phyloP scores from a whole-genome alignment of 2,329 filamentous ascomycete species.

The Diaporthe ilicicola region DNA sequence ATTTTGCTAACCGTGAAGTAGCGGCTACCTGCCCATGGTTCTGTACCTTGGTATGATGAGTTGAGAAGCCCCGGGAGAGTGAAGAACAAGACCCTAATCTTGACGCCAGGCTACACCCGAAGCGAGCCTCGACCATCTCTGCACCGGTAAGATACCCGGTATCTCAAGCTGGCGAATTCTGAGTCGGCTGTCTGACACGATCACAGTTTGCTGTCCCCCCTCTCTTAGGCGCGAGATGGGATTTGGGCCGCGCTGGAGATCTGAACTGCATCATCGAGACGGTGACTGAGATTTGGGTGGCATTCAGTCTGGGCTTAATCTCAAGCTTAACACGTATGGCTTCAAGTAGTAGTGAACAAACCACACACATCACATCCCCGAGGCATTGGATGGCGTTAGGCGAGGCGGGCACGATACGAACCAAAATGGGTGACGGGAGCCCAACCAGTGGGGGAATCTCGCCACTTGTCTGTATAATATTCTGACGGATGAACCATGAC shows the following conservation, averaged over 20 bases:
- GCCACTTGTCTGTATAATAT: constrained; percentile 29
- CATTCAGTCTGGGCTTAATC: neutral
- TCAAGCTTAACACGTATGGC: neutral
- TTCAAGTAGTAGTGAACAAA: neutral
- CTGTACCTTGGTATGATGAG: constrained; percentile 84
- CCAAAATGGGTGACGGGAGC: neutral
- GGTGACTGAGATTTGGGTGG: neutral
- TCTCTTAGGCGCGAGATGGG: constrained; percentile 58
- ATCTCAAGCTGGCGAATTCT: neutral
- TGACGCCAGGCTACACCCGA: constrained; percentile 80
- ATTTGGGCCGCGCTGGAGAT: constrained; percentile 8
- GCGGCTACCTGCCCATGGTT: constrained; percentile 95
- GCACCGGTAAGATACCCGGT: constrained; percentile 27
- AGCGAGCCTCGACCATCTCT: constrained; percentile 86
- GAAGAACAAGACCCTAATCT: constrained; percentile 30
- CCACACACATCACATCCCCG: neutral
- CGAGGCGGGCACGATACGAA: constrained; percentile 1
- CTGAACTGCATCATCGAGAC: neutral
- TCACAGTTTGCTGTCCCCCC: constrained; percentile 49
- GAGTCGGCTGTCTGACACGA: constrained; percentile 23
- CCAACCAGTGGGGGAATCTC: neutral
- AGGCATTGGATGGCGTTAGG: constrained; percentile 27
- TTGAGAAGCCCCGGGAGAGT: constrained; percentile 28
- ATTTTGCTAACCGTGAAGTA: constrained; percentile 53
- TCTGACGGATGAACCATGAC: constrained; percentile 19